phyloP scores from a whole-genome alignment of 2,329 filamentous ascomycete species.

The Dactylellina sp. region DNA sequence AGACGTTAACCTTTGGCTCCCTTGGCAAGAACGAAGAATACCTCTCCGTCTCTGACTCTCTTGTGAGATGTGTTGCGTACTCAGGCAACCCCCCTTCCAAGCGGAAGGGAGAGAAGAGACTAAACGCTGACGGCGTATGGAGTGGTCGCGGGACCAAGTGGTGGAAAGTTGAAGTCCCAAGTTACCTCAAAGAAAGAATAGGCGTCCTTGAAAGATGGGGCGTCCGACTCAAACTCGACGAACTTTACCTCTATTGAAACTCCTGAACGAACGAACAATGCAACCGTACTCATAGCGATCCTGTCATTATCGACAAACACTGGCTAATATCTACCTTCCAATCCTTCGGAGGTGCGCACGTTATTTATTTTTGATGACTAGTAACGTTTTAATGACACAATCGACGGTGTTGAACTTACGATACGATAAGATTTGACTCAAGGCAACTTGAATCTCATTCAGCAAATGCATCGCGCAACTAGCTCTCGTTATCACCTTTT shows the following conservation, averaged over 20 bases:
- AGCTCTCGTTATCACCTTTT: constrained; percentile 9
- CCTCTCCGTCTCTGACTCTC: constrained; percentile 48
- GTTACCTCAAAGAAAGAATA: constrained; percentile 52
- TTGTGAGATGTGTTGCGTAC: constrained; percentile 56
- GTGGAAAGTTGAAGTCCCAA: constrained; percentile 51
- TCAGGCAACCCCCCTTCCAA: constrained; percentile 46
- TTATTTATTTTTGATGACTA: constrained; percentile 28
- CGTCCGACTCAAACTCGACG: constrained; percentile 52
- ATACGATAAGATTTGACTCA: constrained; percentile 49
- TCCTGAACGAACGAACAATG: constrained; percentile 12
- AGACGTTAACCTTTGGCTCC: constrained; percentile 53
- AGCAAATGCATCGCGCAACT: constrained; percentile 36
- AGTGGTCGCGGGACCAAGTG: constrained; percentile 53
- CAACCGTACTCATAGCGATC: constrained; percentile 23
- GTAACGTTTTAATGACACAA: constrained; percentile 47
- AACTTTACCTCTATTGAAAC: constrained; percentile 55
- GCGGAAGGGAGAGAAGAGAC: constrained; percentile 48
- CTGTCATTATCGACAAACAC: constrained; percentile 39
- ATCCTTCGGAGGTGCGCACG: constrained; percentile 2
- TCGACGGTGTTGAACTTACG: constrained; percentile 39
- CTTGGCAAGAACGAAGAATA: constrained; percentile 56
- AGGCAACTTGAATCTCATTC: constrained; percentile 55
- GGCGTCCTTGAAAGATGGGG: constrained; percentile 52
- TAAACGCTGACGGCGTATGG: constrained; percentile 50
- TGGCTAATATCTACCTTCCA: no score